Percentiles rank a stretch among this genome's conserved stretches.
Conservation (phyloP, 495 filamentous ascomycete species). For the Usnea hakonensis region DNA sequence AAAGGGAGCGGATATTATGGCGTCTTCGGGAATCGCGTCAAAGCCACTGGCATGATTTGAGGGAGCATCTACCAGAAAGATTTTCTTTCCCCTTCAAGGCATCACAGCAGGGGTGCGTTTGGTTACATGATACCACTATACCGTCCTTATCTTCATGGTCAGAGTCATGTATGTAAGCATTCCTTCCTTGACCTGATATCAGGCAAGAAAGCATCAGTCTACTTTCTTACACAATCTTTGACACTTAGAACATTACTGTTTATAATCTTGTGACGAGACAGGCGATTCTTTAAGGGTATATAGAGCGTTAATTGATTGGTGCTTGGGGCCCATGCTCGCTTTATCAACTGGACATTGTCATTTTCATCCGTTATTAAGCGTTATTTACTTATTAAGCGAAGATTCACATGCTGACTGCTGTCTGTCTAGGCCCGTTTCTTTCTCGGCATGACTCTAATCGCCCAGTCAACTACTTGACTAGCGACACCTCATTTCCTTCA, state of each 20-base stretch:
- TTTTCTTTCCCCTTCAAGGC: conserved; percentile 17
- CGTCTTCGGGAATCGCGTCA: conserved; percentile 6
- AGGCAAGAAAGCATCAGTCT: conserved; percentile 45
- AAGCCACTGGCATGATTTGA: conserved; percentile 15
- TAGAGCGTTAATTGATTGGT: not conserved
- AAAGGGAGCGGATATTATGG: not conserved
- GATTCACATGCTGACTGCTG: not conserved
- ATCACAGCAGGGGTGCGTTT: conserved; percentile 36
- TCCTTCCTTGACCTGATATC: conserved; percentile 44
- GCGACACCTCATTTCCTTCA: not conserved
- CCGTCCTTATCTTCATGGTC: conserved; percentile 60
- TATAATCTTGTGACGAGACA: conserved; percentile 27
- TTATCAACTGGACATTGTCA: not conserved
- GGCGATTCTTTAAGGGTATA: conserved; percentile 5
- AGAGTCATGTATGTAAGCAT: conserved; percentile 73
- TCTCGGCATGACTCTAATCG: not conserved
- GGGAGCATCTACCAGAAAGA: conserved; percentile 27
- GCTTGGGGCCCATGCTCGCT: conserved; percentile 1
- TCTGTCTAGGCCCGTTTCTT: not conserved
- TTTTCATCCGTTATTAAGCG: not conserved
- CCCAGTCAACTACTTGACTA: not conserved
- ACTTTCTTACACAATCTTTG: conserved; percentile 47
- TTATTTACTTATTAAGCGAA: not conserved
- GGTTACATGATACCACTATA: conserved; percentile 36
- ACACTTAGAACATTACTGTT: conserved; percentile 37